Conservation (phyloP, 768 basidiomycete genomes). For the Mycena kentingensis region DNA sequence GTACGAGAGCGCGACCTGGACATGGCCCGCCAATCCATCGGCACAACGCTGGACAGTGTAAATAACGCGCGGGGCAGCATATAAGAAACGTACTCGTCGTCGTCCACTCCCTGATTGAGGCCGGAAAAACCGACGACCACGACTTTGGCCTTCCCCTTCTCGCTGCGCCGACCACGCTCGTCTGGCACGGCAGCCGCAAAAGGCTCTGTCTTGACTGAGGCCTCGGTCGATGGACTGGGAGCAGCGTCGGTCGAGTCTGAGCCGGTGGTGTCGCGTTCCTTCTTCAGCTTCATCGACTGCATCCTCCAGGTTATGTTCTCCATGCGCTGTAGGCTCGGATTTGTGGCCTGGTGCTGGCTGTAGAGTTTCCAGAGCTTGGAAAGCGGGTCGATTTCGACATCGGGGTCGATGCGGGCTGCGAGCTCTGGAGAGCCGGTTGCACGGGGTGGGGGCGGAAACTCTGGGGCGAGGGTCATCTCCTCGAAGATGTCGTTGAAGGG, state of each 20-base stretch:
- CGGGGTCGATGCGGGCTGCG: conserved; percentile 3
- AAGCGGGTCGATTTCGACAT: conserved; percentile 41
- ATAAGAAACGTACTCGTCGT: conserved; percentile 63
- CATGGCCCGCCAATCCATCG: conserved; percentile 94
- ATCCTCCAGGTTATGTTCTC: conserved; percentile 98
- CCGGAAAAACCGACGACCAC: conserved; percentile 84
- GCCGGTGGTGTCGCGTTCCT: conserved; percentile 48
- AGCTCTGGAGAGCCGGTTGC: conserved; percentile 40
- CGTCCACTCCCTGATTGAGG: conserved; percentile 64
- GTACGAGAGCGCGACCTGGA: conserved; percentile 89
- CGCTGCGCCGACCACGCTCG: conserved; percentile 71
- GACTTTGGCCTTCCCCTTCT: conserved; percentile 79
- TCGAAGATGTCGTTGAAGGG: conserved; percentile 73
- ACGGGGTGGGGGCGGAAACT: conserved; percentile 27
- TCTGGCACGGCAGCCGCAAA: conserved; percentile 32
- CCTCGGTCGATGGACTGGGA: conserved; percentile 20
- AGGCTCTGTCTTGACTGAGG: conserved; percentile 22
- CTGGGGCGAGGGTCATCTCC: conserved; percentile 52
- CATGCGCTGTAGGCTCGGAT: conserved; percentile 94
- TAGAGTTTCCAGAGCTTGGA: conserved; percentile 99
- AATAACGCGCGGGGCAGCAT: conserved; percentile 24
- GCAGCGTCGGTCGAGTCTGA: conserved; percentile 12
- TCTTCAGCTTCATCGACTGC: conserved; percentile 94
- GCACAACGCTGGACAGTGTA: conserved; percentile 45
- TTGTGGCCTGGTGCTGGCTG: conserved; percentile 81